These are phyloP conservation scores for Clavulina sp. DNA, from an alignment of 768 basidiomycete genomes.

Conservation along the genomic window DNA sequence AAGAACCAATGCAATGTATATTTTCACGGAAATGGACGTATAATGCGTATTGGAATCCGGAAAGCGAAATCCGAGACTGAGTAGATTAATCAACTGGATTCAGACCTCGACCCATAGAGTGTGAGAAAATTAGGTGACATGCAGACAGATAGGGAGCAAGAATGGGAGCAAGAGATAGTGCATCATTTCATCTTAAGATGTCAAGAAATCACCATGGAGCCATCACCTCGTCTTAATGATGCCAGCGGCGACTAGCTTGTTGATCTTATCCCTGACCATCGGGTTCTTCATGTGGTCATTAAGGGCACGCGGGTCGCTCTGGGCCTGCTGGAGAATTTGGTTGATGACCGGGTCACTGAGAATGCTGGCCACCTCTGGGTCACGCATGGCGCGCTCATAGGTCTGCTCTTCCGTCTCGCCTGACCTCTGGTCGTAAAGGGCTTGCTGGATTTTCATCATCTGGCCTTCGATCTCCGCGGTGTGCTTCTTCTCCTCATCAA, in stretches of 20 bases:
- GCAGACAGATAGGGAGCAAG: no score
- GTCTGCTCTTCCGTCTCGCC: slow-evolving; percentile 88
- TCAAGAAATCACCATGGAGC: no score
- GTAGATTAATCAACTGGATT: no score
- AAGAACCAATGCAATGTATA: no score
- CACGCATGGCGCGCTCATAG: slow-evolving; percentile 84
- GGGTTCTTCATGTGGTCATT: slow-evolving; percentile 97
- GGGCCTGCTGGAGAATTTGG: slow-evolving; percentile 80
- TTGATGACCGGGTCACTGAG: slow-evolving; percentile 91
- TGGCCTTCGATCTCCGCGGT: slow-evolving; percentile 64
- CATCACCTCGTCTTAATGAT: slow-evolving; percentile 72
- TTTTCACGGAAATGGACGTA: no score
- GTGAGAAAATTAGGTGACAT: no score
- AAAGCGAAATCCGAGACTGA: no score
- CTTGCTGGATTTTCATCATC: slow-evolving; percentile 65
- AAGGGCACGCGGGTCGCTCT: slow-evolving; percentile 70
- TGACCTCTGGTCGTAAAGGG: slow-evolving; percentile 58
- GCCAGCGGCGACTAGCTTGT: slow-evolving; percentile 81
- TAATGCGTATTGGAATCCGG: no score
- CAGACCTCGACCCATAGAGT: no score
- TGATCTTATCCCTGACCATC: slow-evolving; percentile 57
- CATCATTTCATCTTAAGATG: no score
- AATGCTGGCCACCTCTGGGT: slow-evolving; percentile 81
- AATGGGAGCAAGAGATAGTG: no score
- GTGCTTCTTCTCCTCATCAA: slow-evolving; percentile 72